These are phyloP conservation scores for Dalechampia spathulata DNA, from an alignment of 441 rosid genomes.

Conservation along the genomic window DNA sequence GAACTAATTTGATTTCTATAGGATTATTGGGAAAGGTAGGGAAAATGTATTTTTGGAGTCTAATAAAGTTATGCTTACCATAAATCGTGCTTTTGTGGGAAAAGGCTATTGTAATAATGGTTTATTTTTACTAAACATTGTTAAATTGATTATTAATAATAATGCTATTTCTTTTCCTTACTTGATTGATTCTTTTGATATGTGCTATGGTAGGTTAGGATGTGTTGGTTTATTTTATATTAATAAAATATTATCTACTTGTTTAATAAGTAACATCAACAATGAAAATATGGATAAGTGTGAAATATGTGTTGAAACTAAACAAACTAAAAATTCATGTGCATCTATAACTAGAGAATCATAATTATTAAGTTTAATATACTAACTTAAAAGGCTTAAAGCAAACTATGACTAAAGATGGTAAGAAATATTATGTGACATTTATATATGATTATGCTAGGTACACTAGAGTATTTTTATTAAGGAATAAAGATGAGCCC, in stretches of 20 bases:
- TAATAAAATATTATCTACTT: neutral
- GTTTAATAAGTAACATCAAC: neutral
- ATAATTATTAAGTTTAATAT: too few species aligned
- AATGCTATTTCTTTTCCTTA: too few species aligned
- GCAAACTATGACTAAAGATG: too few species aligned
- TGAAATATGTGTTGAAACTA: neutral
- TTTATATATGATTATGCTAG: too few species aligned
- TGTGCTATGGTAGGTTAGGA: slow-evolving; percentile 5
- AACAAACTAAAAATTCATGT: neutral
- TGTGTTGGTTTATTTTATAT: neutral
- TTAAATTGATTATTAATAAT: neutral
- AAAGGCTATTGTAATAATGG: neutral
- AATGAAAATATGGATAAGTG: neutral
- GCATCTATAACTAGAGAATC: too few species aligned
- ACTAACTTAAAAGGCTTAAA: too few species aligned
- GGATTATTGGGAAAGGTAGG: neutral
- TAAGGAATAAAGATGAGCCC: neutral
- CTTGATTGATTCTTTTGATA: neutral
- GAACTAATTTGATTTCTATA: too few species aligned
- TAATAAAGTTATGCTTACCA: neutral
- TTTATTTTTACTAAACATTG: neutral
- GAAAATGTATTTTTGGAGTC: neutral
- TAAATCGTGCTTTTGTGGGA: neutral
- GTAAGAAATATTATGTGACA: too few species aligned
- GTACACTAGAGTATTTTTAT: too few species aligned